phyloP scores from a whole-genome alignment of 148 eudicot genomes.

The Vaccinium macrocarpon region DNA sequence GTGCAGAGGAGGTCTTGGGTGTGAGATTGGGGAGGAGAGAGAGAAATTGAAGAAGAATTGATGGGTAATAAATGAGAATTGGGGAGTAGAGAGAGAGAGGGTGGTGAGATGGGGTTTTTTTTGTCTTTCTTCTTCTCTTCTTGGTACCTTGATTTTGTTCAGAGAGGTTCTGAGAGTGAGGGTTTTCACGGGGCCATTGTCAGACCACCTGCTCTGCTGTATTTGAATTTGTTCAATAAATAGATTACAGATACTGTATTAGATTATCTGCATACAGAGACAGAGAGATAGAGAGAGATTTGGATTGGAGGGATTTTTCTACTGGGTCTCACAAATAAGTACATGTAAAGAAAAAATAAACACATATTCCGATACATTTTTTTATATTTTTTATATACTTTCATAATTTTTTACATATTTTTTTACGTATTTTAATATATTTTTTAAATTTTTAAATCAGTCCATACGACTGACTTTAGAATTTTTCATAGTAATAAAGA shows the following conservation, averaged over 20 bases:
- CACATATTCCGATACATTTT: no score
- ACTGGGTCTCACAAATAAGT: no score
- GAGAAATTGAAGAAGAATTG: not conserved
- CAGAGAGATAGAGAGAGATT: not conserved
- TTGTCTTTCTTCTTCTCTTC: not conserved
- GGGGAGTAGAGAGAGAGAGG: not conserved
- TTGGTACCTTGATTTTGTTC: not conserved
- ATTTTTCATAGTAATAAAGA: no score
- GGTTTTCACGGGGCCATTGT: conserved; percentile 34
- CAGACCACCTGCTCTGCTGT: conserved; percentile 17
- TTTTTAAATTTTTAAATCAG: no score
- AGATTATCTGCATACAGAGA: not conserved
- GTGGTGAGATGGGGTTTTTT: not conserved
- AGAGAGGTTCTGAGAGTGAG: conserved; percentile 13
- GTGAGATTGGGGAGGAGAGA: not conserved
- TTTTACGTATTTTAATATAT: no score
- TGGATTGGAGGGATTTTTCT: no score
- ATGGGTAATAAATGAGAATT: not conserved
- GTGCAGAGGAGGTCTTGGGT: not conserved
- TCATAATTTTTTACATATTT: no score
- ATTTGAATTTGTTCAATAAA: conserved; percentile 1
- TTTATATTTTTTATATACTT: no score
- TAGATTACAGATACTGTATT: not conserved
- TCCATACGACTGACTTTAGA: no score
- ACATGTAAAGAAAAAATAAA: no score